Conservation (phyloP, 2,329 filamentous ascomycete genomes). For the Fusarium irregulare region DNA sequence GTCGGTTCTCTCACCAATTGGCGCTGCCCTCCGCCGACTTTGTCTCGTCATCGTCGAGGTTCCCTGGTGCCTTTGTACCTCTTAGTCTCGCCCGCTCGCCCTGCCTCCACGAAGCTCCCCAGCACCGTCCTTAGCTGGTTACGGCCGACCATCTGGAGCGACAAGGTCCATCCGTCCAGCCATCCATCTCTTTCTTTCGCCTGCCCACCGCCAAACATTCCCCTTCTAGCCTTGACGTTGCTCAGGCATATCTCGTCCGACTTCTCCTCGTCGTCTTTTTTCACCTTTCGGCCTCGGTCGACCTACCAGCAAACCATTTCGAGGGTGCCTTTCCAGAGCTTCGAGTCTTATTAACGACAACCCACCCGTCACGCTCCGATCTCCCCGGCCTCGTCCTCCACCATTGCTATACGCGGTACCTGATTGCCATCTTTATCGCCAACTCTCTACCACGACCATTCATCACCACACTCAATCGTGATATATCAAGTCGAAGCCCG, state of each 20-base stretch:
- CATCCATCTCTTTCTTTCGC: conserved; percentile 31
- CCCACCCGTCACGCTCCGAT: conserved; percentile 33
- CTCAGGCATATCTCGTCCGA: conserved; percentile 24
- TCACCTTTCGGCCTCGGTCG: conserved; percentile 12
- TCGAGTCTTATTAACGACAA: conserved; percentile 14
- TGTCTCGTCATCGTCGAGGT: conserved; percentile 48
- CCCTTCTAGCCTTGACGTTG: conserved; percentile 39
- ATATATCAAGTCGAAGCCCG: background rate
- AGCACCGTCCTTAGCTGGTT: conserved; percentile 36
- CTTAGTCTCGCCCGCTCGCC: conserved; percentile 43
- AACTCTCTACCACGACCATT: conserved; percentile 31
- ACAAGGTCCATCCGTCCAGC: conserved; percentile 36
- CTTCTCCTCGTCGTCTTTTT: conserved; percentile 20
- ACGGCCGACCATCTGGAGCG: conserved; percentile 36
- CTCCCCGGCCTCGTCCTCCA: conserved; percentile 33
- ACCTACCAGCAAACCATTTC: conserved; percentile 5
- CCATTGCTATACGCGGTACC: conserved; percentile 34
- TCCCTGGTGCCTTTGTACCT: conserved; percentile 42
- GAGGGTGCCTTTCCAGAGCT: background rate
- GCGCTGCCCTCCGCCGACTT: conserved; percentile 39
- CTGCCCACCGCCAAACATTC: conserved; percentile 42
- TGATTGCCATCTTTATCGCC: conserved; percentile 33
- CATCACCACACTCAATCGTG: conserved; percentile 14
- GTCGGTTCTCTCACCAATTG: conserved; percentile 44
- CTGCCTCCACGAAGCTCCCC: conserved; percentile 43